A percentile compares a stretch with the other conserved stretches of the same genome.
Evolutionary conservation across 177 flowering plant genomes (phyloP).

Genomic region (Tripterygium wilfordii): DNA sequence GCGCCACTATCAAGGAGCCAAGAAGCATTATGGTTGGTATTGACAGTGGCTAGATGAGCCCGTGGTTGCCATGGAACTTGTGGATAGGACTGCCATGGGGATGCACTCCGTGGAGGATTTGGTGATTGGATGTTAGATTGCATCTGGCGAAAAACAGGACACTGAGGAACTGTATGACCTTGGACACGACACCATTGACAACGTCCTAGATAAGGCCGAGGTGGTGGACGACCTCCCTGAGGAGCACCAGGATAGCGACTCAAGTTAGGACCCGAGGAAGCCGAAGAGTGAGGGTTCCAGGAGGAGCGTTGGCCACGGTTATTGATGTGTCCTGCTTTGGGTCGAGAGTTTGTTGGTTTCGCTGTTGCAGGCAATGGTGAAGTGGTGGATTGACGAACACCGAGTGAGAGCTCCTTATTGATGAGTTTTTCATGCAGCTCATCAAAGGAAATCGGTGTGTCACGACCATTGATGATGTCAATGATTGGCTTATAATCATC

Average conservation of each 20-base stretch:
- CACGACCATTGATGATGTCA: constrained; percentile 14
- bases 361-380: background rate
- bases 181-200: background rate
- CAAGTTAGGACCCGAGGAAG: no score
- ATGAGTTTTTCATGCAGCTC: constrained; percentile 13
- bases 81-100: no score
- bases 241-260: background rate
- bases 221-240: no score
- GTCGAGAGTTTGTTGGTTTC: background rate
- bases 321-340: background rate
- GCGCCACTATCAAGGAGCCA: no score
- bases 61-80: no score
- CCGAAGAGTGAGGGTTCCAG: background rate
- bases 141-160: no score
- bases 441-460: constrained; percentile 9
- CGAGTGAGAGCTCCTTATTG: background rate
- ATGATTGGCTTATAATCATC: constrained; percentile 13
- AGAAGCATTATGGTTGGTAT: no score
- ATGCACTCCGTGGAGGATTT: no score
- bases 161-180: background rate
- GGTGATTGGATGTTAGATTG: no score
- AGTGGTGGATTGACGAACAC: background rate
- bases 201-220: background rate
- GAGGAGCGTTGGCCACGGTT: background rate
- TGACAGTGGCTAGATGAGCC: no score